phyloP scores from a whole-genome alignment of 169 alveolate genomes.

The Cryptosporidium andersoni region DNA sequence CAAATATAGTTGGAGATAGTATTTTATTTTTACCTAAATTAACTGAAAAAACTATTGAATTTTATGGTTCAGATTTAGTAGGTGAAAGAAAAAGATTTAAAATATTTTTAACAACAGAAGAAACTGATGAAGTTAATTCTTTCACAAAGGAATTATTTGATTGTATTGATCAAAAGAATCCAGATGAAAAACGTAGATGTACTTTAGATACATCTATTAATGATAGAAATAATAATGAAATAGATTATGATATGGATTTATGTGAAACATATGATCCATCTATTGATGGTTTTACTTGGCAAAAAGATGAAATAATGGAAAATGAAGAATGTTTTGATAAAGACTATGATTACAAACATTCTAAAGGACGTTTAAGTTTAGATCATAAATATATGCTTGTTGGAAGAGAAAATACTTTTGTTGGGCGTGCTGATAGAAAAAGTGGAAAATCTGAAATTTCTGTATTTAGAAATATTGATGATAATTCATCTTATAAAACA shows the following conservation, averaged over 20 bases:
- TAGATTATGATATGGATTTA: constrained; percentile 53
- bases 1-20: constrained; percentile 63
- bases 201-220: constrained; percentile 29
- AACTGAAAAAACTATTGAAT: constrained; percentile 40
- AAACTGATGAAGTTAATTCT: constrained; percentile 9
- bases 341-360: constrained; percentile 2
- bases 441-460: constrained; percentile 55
- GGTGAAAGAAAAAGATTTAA: constrained; percentile 55
- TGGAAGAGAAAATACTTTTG: constrained; percentile 68
- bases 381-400: constrained; percentile 69
- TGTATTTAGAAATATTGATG: constrained; percentile 41
- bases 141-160: constrained; percentile 39
- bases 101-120: constrained; percentile 19
- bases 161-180: constrained; percentile 44
- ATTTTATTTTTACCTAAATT: constrained; percentile 57
- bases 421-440: constrained; percentile 60
- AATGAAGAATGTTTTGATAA: background rate
- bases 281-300: constrained; percentile 22
- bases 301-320: constrained; percentile 32
- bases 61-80: constrained; percentile 48
- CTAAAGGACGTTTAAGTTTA: constrained; percentile 32
- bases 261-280: constrained; percentile 27
- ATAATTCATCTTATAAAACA: constrained; percentile 18
- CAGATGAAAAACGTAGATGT: constrained; percentile 54
- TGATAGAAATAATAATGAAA: constrained; percentile 43